Base-by-base conservation (phyloP, 108 stramenopile species). In the Seminavis robusta region DNA sequence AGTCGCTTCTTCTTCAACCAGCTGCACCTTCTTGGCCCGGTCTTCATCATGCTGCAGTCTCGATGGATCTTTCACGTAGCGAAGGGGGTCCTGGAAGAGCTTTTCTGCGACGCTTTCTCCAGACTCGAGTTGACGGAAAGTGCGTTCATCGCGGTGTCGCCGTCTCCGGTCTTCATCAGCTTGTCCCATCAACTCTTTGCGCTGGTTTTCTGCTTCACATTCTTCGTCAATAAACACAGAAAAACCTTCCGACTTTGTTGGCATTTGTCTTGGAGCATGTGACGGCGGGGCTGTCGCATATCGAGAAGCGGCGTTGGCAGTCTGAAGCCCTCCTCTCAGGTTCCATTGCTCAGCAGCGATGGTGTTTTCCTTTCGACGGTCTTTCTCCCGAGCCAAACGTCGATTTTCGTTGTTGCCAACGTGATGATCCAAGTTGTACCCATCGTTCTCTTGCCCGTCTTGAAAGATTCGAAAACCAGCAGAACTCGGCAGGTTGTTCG, bases 221-320 rank as follows among this genome's bases (percentile, higher is more conserved):
- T 87, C 82, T 43, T 88, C 90, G 47, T 92, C 90, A 0, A 92
- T 82, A 69, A 82, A 81, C 15, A 92, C 82, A 30, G 83, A 77
- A 74, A 91, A 91, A 23, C 84, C 66, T 15, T 71, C 48, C 19
- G 53, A 32, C 0, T 71, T 33, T 6, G 34, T 44, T 36, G 41
- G 8, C n/a, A n/a, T n/a, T 52, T 62, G 55, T 8, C 15, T 38
- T 21, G 53, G 46, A 34, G 40, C 33, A 43, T 44, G 29, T 5
- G 58, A 33, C 3, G 67, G 36, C 32, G 70, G 43, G 3, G 46
- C 28, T 32, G 59, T 31, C 1, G 51, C 28, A 33, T 53, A 36
- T 6, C 24, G 17, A 27, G 67, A 33, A 6, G 47, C 1, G 5
- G 61, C 45, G 33, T 60, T 17, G 48, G 43, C 46, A n/a, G n/a